These are phyloP conservation scores for Ganoderma resinaceum DNA, from an alignment of 1,284 basidiomycete genomes.

Conservation along the genomic window DNA sequence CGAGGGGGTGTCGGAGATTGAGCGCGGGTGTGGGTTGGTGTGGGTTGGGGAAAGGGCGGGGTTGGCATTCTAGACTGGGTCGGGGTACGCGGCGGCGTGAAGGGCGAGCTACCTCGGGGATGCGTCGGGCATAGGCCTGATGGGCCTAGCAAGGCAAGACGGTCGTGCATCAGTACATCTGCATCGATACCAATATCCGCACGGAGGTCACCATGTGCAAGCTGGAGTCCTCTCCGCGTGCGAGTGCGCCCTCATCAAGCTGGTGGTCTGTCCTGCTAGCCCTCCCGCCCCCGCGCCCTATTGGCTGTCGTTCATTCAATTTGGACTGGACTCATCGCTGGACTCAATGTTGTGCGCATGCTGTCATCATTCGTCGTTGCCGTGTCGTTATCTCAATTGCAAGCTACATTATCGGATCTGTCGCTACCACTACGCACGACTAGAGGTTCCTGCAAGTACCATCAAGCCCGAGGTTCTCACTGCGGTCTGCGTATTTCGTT, in stretches of 20 bases:
- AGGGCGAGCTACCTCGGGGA: constrained; percentile 10
- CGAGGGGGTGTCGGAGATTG: constrained; percentile 12
- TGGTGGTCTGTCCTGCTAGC: not conserved
- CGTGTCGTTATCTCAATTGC: constrained; percentile 30
- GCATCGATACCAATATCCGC: constrained; percentile 20
- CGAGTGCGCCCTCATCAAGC: not conserved
- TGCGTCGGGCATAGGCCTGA: constrained; percentile 13
- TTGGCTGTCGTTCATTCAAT: constrained; percentile 8
- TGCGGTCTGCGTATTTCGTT: not conserved
- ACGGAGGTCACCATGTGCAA: constrained; percentile 14
- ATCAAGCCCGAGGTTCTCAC: not conserved
- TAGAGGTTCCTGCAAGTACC: not conserved
- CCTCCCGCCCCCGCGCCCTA: constrained; percentile 2
- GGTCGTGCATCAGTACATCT: constrained; percentile 12
- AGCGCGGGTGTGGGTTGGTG: not conserved
- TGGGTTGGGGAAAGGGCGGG: not conserved
- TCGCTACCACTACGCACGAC: constrained; percentile 9
- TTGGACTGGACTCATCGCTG: constrained; percentile 19
- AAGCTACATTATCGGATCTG: constrained; percentile 20
- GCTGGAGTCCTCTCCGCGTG: constrained; percentile 4
- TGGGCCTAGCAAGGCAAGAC: not conserved
- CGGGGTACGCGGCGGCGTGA: constrained; percentile 11
- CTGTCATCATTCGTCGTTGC: constrained; percentile 24
- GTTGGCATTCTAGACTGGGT: constrained; percentile 16
- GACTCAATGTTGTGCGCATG: constrained; percentile 28